These are phyloP conservation scores for Sporisorium reilianum DNA, from an alignment of 1,284 basidiomycete species.

Conservation along the genomic window DNA sequence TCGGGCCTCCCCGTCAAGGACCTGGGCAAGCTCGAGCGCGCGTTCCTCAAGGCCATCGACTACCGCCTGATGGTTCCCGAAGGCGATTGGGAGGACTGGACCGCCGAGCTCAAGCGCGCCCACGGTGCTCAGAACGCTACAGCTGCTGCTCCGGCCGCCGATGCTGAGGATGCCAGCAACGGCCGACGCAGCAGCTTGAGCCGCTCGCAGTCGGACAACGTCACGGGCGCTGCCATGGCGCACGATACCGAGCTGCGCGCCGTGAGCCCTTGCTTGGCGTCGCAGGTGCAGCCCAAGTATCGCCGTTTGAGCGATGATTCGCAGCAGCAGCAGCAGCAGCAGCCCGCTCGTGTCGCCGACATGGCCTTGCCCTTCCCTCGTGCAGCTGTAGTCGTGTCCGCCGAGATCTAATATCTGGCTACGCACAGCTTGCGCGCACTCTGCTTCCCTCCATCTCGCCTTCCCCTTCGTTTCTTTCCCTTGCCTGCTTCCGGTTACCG, in stretches of 20 bases:
- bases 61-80: slow-evolving; percentile 70
- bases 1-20: slow-evolving; percentile 70
- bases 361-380: slow-evolving; percentile 39
- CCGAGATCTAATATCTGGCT: slow-evolving; percentile 19
- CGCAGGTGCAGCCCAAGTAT: slow-evolving; percentile 46
- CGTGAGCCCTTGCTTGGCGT: slow-evolving; percentile 33
- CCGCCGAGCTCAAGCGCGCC: slow-evolving; percentile 44
- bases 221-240: slow-evolving; percentile 36
- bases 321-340: slow-evolving; percentile 14
- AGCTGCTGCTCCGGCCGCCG: slow-evolving; percentile 9
- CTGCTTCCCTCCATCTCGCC: not conserved
- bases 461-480: not conserved
- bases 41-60: slow-evolving; percentile 70
- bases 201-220: slow-evolving; percentile 50
- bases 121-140: slow-evolving; percentile 11
- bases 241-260: slow-evolving; percentile 48
- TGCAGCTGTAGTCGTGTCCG: slow-evolving; percentile 17
- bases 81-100: slow-evolving; percentile 63
- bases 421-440: not conserved
- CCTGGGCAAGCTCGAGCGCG: slow-evolving; percentile 70
- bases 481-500: slow-evolving; percentile 1
- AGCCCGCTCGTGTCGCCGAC: not conserved
- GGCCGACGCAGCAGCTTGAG: slow-evolving; percentile 33
- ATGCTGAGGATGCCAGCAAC: slow-evolving; percentile 3
- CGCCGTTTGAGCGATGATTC: slow-evolving; percentile 14